Conservation (phyloP, 2,329 filamentous ascomycete species). For the Aspergillus oerlinghausenensis region DNA sequence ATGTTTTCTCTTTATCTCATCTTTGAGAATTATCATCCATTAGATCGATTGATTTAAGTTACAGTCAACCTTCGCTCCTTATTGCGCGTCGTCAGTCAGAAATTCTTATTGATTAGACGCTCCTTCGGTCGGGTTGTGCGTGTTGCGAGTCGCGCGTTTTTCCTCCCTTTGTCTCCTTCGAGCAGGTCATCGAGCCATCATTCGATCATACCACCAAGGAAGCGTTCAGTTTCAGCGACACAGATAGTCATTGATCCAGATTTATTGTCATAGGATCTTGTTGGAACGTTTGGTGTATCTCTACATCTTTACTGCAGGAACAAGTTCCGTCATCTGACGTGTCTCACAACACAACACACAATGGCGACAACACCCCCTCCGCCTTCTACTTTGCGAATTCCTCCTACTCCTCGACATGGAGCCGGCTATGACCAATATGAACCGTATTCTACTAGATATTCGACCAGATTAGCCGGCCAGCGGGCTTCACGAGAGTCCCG, state of each 20-base stretch:
- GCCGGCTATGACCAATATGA: constrained; percentile 40
- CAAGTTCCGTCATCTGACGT: background rate
- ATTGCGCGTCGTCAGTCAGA: background rate
- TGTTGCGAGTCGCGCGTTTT: constrained; percentile 11
- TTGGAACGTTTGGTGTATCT: background rate
- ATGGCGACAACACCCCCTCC: constrained; percentile 46
- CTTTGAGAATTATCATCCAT: background rate
- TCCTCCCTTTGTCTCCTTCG: constrained; percentile 13
- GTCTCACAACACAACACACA: constrained; percentile 6
- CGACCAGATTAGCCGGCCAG: constrained; percentile 36
- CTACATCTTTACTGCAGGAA: background rate
- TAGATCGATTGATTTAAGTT: background rate
- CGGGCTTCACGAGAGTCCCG: constrained; percentile 23
- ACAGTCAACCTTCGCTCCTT: background rate
- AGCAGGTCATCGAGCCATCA: background rate
- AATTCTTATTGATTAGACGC: background rate
- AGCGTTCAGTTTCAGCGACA: background rate
- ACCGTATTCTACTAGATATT: constrained; percentile 38
- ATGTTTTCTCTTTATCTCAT: background rate
- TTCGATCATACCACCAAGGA: background rate
- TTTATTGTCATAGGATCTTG: background rate
- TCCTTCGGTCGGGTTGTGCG: background rate
- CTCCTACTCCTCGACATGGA: constrained; percentile 44
- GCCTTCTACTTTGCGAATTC: constrained; percentile 34
- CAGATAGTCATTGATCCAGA: background rate